Percentiles rank a stretch among this genome's conserved stretches.
Conservation (phyloP, 805 yeast genomes). For the Cyberlindnera sargentensis region DNA sequence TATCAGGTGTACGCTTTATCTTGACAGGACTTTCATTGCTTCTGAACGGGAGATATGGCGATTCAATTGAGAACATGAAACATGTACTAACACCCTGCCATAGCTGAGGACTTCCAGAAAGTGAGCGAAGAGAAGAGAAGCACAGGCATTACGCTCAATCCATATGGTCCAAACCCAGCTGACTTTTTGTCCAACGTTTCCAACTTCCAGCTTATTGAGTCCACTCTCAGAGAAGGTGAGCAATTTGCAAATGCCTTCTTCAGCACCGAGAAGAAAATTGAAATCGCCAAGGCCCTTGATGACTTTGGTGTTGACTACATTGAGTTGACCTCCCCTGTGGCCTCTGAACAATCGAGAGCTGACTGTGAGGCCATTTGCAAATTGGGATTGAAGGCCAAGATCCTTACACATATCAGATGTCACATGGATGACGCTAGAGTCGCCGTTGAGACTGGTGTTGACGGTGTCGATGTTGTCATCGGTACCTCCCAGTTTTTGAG, state of each 20-base stretch:
- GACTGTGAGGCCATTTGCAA: constrained; percentile 99
- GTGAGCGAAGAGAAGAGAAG: constrained; percentile 38
- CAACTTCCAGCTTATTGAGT: constrained; percentile 86
- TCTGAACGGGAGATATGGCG: background rate
- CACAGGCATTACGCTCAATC: constrained; percentile 42
- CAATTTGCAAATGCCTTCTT: constrained; percentile 98
- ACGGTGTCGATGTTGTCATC: constrained; percentile 97
- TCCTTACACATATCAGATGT: constrained; percentile 94
- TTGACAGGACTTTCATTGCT: background rate
- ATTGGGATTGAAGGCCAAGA: constrained; percentile 91
- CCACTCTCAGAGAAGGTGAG: constrained; percentile 96
- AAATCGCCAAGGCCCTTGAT: constrained; percentile 93
- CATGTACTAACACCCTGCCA: constrained; percentile 6
- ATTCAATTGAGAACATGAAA: background rate
- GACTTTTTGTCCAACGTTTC: constrained; percentile 88
- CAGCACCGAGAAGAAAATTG: constrained; percentile 89
- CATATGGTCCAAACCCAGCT: constrained; percentile 93
- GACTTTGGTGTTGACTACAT: constrained; percentile 98
- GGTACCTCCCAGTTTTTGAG: constrained; percentile 95
- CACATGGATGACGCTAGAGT: constrained; percentile 98
- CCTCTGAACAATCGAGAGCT: constrained; percentile 83
- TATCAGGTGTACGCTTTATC: background rate
- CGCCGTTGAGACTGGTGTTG: constrained; percentile 98
- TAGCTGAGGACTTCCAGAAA: constrained; percentile 29
- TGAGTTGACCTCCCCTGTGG: constrained; percentile 96